Percentiles rank a stretch among this genome's conserved stretches.
Evolutionary conservation across 2,329 filamentous ascomycete genomes (phyloP).

Genomic region (Monosporascus sp.): DNA sequence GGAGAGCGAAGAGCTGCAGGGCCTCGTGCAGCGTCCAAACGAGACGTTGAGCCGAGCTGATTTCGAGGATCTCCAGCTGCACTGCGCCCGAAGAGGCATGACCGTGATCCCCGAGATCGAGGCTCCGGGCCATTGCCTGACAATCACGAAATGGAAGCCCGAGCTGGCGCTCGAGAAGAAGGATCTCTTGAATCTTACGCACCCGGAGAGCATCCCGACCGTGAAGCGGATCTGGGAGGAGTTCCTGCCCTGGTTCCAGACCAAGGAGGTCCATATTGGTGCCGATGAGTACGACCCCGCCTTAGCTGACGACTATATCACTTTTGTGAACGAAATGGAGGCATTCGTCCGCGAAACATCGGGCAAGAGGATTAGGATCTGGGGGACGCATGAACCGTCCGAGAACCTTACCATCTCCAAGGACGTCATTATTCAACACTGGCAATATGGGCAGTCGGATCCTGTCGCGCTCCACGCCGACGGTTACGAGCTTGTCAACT

Average conservation of each 20-base stretch:
- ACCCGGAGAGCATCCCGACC: conserved; percentile 47
- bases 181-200: conserved; percentile 45
- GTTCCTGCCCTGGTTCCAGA: conserved; percentile 50
- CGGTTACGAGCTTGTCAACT: conserved; percentile 37
- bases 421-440: conserved; percentile 39
- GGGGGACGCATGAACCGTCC: conserved; percentile 44
- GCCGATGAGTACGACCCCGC: conserved; percentile 46
- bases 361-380: conserved; percentile 44
- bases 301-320: conserved; percentile 42
- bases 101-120: conserved; percentile 52
- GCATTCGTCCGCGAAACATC: conserved; percentile 30
- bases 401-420: conserved; percentile 30
- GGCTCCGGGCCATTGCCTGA: conserved; percentile 46
- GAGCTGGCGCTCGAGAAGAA: conserved; percentile 40
- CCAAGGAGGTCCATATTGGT: conserved; percentile 49
- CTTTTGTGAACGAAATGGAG: conserved; percentile 46
- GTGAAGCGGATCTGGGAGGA: conserved; percentile 46
- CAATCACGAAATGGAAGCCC: conserved; percentile 50
- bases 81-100: conserved; percentile 45
- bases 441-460: conserved; percentile 43
- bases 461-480: conserved; percentile 31
- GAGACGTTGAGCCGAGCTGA: conserved; percentile 39
- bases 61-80: conserved; percentile 42
- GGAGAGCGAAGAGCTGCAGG: conserved; percentile 29
- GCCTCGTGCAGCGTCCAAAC: conserved; percentile 37